These are phyloP conservation scores for Exophiala sideris DNA, from an alignment of 2,329 filamentous ascomycete species.

Conservation along the genomic window DNA sequence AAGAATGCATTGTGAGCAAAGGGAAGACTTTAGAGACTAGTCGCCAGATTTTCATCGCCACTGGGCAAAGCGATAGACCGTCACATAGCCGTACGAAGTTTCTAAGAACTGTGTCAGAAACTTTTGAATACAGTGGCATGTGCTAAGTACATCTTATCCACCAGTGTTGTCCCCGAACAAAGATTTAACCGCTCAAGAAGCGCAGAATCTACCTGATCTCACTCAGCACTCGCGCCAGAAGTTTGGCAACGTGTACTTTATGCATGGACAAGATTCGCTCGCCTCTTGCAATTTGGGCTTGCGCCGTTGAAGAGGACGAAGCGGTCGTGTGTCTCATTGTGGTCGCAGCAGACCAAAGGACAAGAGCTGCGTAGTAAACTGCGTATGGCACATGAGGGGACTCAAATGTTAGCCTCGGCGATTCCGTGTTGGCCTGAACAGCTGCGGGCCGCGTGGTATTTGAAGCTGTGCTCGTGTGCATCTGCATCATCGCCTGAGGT, in stretches of 20 bases:
- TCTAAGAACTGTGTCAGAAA: too few species aligned
- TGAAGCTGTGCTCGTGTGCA: too few species aligned
- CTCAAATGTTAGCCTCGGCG: slow-evolving; percentile 6
- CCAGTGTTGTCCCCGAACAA: too few species aligned
- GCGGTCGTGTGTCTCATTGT: background rate
- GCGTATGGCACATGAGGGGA: slow-evolving; percentile 14
- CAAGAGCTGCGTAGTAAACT: slow-evolving; percentile 10
- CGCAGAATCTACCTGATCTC: background rate
- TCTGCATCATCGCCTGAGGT: background rate
- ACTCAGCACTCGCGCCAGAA: slow-evolving; percentile 8
- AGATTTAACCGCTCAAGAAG: too few species aligned
- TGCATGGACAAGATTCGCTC: slow-evolving; percentile 8
- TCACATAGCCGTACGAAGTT: too few species aligned
- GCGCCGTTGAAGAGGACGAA: background rate
- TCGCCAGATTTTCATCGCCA: too few species aligned
- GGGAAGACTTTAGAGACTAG: too few species aligned
- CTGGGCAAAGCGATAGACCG: too few species aligned
- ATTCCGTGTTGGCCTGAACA: background rate
- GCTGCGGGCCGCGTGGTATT: too few species aligned
- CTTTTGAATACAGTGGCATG: too few species aligned
- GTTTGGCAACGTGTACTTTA: slow-evolving; percentile 13
- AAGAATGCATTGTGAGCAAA: too few species aligned
- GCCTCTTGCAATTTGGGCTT: slow-evolving; percentile 6
- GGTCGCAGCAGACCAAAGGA: slow-evolving; percentile 13
- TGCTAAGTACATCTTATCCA: too few species aligned